These are phyloP conservation scores for Coniochaeta sp. DNA, from an alignment of 2,329 filamentous ascomycete species.

Conservation along the genomic window DNA sequence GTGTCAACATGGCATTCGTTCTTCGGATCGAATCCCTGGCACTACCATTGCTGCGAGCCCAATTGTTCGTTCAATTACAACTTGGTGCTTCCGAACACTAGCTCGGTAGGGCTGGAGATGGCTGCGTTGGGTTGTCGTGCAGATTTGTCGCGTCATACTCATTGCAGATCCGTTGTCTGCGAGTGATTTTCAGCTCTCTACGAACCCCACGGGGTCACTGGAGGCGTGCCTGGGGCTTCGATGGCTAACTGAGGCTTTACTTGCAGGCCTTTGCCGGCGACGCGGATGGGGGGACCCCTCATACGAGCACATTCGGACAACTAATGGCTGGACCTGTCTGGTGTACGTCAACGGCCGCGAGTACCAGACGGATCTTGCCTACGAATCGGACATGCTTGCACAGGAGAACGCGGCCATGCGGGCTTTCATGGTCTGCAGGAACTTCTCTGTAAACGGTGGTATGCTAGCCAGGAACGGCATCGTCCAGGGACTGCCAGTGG, in stretches of 20 bases:
- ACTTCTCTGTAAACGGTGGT: constrained; percentile 94
- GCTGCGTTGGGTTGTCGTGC: constrained; percentile 26
- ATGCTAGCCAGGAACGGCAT: constrained; percentile 70
- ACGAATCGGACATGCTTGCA: constrained; percentile 73
- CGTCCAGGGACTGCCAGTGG: constrained; percentile 56
- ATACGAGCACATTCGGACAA: constrained; percentile 74
- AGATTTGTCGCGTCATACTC: constrained; percentile 19
- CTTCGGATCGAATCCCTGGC: neutral
- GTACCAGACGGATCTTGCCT: constrained; percentile 85
- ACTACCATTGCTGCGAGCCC: neutral
- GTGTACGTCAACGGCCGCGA: constrained; percentile 94
- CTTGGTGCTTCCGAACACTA: neutral
- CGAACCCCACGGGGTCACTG: constrained; percentile 7
- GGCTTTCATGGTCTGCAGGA: constrained; percentile 94
- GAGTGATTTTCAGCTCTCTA: neutral
- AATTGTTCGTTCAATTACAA: constrained; percentile 1
- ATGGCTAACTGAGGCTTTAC: constrained; percentile 25
- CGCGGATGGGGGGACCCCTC: constrained; percentile 88
- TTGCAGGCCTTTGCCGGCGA: constrained; percentile 81
- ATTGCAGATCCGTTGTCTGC: constrained; percentile 4
- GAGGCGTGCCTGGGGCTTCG: constrained; percentile 7
- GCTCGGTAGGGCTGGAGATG: constrained; percentile 19
- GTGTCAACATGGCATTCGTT: neutral
- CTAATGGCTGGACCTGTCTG: constrained; percentile 75
- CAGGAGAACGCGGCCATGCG: constrained; percentile 93